Evolutionary conservation across 2,329 filamentous ascomycete species (phyloP), one percentile per base, ranked within the genome.

Genomic region (Paecilomyces sp.): DNA sequence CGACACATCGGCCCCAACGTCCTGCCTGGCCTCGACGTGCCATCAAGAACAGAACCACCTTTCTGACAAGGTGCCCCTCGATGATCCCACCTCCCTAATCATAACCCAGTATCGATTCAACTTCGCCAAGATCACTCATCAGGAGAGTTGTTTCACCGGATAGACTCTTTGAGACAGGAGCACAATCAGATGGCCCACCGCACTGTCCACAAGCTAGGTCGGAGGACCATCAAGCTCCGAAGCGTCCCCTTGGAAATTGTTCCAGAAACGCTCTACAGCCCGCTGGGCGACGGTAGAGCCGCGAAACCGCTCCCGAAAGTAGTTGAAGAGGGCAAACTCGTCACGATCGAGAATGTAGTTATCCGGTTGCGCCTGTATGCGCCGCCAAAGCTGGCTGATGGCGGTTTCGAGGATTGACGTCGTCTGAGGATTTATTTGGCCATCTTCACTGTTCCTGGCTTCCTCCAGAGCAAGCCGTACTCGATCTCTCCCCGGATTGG

Each of bases 281-380:
- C 74, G 75, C 65, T 80, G 79, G 24, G 82, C 79, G 55, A 83
- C 68, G 28, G 74, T 69, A 15, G 76, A 77, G 61, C 84, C 83
- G 31, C 77, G 72, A 69, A 88, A 91, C 9, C 88, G 83, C 63
- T 83, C 76, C 63, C 89, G 87, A 73, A 89, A 93, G 74, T 88
- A 93, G 79, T 94, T 95, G 84, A 95, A 92, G 61, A 95, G 82
- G 58, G 89, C 85, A 69, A 94, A 95, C 76, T 96, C 91, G 74
- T 91, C 86, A 63, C 83, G 80, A 34, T 80, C 85, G 79, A 95
- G 86, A 64, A 94, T 75, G 74, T 93, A 95, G n/a, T 80, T 79
- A 57, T 76, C 72, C 1, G 89, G 89, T 33, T 87, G 78, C 3
- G 80, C 78, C 66, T 86, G 77, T 59, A 95, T 82, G 66, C 85